A percentile compares a stretch with the other conserved stretches of the same genome.
Conservation (phyloP, 78 protist genomes). For the Planoprotostelium fungivorum region DNA sequence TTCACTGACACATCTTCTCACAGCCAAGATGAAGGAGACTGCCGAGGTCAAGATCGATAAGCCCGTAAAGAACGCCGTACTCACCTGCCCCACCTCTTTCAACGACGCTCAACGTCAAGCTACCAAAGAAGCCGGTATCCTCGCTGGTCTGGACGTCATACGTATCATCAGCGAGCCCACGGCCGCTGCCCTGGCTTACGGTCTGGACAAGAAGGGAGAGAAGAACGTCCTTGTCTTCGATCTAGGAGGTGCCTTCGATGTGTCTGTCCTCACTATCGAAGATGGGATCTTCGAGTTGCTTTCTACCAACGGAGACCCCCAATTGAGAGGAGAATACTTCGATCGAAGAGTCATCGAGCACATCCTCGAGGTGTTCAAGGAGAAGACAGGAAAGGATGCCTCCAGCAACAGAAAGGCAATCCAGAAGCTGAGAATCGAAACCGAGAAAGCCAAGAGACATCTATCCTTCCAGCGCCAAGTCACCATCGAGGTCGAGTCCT, state of each 20-base stretch:
- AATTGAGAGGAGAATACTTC: conserved; percentile 97
- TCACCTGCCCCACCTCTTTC: conserved; percentile 95
- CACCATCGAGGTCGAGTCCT: conserved; percentile 84
- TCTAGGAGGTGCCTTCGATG: conserved; percentile 96
- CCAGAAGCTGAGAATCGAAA: conserved; percentile 85
- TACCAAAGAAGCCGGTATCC: conserved; percentile 87
- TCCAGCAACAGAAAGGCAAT: conserved; percentile 70
- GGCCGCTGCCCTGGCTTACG: conserved; percentile 92
- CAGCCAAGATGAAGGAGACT: conserved; percentile 63
- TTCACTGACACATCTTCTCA: conserved; percentile 34
- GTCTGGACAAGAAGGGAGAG: conserved; percentile 57
- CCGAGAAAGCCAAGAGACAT: conserved; percentile 88
- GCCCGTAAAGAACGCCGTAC: conserved; percentile 73
- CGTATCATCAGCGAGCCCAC: conserved; percentile 97
- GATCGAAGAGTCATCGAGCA: conserved; percentile 85
- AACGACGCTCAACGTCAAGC: conserved; percentile 95
- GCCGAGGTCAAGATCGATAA: conserved; percentile 72
- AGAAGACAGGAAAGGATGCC: conserved; percentile 66
- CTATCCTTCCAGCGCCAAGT: conserved; percentile 73
- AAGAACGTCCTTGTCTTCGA: conserved; percentile 95
- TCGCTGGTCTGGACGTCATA: conserved; percentile 78
- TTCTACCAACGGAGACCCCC: conserved; percentile 96
- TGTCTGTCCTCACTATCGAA: conserved; percentile 89
- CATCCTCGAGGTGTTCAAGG: conserved; percentile 65
- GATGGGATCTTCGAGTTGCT: conserved; percentile 94